Evolutionary conservation across 257 asterid genomes (phyloP), one percentile per base, ranked within the genome.

Genomic region (Sherardia arvensis): DNA sequence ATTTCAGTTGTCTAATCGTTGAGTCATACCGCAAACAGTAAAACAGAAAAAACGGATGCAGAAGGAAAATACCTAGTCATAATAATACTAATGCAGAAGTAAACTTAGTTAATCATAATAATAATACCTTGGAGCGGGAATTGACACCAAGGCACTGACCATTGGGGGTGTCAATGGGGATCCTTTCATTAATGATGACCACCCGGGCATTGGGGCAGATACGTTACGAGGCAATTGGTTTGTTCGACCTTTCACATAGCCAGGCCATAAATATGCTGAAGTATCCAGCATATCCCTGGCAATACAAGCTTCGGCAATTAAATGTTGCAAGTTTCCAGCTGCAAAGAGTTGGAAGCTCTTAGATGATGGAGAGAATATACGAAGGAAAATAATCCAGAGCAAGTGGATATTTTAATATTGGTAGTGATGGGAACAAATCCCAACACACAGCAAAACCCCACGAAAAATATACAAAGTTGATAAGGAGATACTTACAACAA

Each of bases 271-370:
- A 79, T 93, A 93, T 53, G 99, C 91, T 38, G 96, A 87, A 45
- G 95, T 90, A 66, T 90, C 96, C 87, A 93, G 75, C 64, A 93
- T 69, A 76, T 90, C 82, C 77, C 99, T 83, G 61, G 99, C 97
- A 75, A 93, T 87, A 77, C 99, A 93, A 62, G 94, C 96, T 81
- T 93, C 99, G 32, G 90, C 95, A 73, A 93, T 84, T 74, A 93
- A 76, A 82, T 93, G 97, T 73, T 83, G 77, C 75, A 93, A 81
- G 74, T 84, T 85, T 69, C 99, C 99, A 78, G 90, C 99, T 78
- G 70, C 80, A 70, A 64, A 53, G 62, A 26, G 59, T 62, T 82
- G 81, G 60, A 73, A 59, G 73, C 68, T 57, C 73, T 70, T 57
- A 67, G 22, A 71, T 6, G 22, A 14, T 12, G 49, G 65, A 5